Base-by-base conservation (phyloP, 1,284 basidiomycete genomes). In the Anthracocystis panici-leucophaei region DNA sequence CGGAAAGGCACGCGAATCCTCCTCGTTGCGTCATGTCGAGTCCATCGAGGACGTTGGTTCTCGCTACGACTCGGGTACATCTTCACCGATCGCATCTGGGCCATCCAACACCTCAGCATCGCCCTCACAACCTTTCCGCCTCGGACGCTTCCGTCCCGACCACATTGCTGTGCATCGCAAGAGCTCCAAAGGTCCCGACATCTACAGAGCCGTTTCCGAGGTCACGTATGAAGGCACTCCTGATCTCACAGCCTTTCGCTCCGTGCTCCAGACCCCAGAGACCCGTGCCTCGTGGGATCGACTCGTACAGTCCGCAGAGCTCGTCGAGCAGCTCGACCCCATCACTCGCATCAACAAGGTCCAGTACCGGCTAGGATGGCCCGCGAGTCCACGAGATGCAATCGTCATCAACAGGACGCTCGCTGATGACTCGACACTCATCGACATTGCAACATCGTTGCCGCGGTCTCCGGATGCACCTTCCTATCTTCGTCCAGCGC, bases 361-460 rank as follows among this genome's bases (percentile, higher is more conserved):
- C 0, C 92, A 94, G 79, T 98, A 93, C 84, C 91, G 91, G 7
- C 87, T 98, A 9, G 97, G 96, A 1, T 98, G 96, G 96, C 96
- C 96, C 63, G 94, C 94, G 59, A 96, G 92, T 93, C 80, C 82
- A 0, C 76, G 83, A 21, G 83, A 84, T 41, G 50, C 70, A 42
- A 40, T 80, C 62, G 52, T 76, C 58, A 62, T 80, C 56, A 65
- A 68, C 49, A 45, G 77, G 16, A 75, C 75, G 0, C 52, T 76
- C 7, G 54, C 71, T 10, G 76, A 74, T 55, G 62, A 69, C 29
- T 54, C 72, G 4, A 94, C 93, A 10, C 88, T 98, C 58, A 91
- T 99, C 85, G 92, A 96, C 86, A 91, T 98, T 57, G 91, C 95
- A 3, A 97, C 95, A 5, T 97, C 95, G n/a, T 88, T 99, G 21